Evolutionary conservation across 805 yeast genomes (phyloP).

Genomic region (Myxozyma neglecta): DNA sequence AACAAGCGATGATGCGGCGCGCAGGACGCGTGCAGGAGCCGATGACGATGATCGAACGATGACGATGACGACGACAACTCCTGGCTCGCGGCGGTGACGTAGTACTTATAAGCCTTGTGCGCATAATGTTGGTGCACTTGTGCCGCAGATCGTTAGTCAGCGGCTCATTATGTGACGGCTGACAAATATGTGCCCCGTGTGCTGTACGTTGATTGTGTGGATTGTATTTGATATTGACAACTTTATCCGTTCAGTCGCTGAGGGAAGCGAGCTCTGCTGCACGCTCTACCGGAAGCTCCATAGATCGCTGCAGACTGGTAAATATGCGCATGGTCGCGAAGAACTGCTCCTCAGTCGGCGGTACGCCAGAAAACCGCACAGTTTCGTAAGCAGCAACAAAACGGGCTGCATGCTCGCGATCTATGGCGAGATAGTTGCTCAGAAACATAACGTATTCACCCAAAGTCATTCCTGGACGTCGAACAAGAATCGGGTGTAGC

Average conservation of each 20-base stretch:
- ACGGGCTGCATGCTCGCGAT: constrained; percentile 32
- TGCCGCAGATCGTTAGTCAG: constrained; percentile 6
- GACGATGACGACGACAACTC: constrained; percentile 20
- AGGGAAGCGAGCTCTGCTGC: background rate
- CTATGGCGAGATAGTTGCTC: constrained; percentile 34
- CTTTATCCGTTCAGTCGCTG: background rate
- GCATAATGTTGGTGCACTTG: background rate
- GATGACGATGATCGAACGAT: constrained; percentile 20
- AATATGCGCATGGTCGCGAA: constrained; percentile 52
- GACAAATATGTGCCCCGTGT: background rate
- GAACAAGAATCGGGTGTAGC: constrained; percentile 38
- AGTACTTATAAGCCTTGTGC: constrained; percentile 5
- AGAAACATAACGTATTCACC: constrained; percentile 57
- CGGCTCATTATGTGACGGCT: background rate
- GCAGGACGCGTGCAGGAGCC: constrained; percentile 3
- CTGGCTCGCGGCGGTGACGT: constrained; percentile 23
- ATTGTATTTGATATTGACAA: no score
- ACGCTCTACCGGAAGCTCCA: constrained; percentile 8
- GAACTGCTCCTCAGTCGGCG: constrained; percentile 60
- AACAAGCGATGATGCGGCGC: constrained; percentile 4
- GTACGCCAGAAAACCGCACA: constrained; percentile 63
- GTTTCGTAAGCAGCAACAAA: constrained; percentile 62
- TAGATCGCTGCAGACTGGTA: constrained; percentile 14
- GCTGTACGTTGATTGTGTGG: no score
- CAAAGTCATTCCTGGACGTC: constrained; percentile 49